Evolutionary conservation across 345 rosid genomes (phyloP).

Genomic region (Balakata baccata): DNA sequence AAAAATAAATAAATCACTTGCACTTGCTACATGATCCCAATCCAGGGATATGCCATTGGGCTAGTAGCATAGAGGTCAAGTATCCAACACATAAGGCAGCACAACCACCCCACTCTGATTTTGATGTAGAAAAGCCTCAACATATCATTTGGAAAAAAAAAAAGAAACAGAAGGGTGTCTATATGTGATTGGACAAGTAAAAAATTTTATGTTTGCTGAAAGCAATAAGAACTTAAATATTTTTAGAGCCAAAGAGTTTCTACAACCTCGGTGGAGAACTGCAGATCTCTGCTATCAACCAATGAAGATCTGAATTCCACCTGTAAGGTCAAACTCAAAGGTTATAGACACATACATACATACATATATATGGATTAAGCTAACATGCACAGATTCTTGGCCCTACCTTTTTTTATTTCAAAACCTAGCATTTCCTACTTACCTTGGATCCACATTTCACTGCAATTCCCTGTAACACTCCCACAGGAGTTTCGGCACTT

Average conservation of each 20-base stretch:
- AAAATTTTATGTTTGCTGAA: neutral
- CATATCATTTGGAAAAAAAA: neutral
- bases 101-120: neutral
- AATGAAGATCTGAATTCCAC: conserved; percentile 71
- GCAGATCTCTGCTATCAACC: conserved; percentile 64
- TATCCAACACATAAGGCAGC: neutral
- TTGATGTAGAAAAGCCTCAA: neutral
- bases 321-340: conserved; percentile 39
- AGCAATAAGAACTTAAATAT: neutral
- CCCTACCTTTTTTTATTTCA: neutral
- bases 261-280: conserved; percentile 79
- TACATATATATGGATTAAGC: neutral
- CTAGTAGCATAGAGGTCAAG: neutral
- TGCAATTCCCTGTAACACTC: conserved; percentile 70
- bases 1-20: neutral
- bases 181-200: neutral
- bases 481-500: conserved; percentile 56
- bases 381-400: no score
- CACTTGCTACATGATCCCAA: neutral
- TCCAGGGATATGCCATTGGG: neutral
- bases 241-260: conserved; percentile 14
- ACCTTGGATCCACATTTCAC: conserved; percentile 87
- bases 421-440: conserved; percentile 1
- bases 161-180: neutral
- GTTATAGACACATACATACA: neutral